Base-by-base conservation (phyloP, 805 yeast species). In the Pichia cabralensis region DNA sequence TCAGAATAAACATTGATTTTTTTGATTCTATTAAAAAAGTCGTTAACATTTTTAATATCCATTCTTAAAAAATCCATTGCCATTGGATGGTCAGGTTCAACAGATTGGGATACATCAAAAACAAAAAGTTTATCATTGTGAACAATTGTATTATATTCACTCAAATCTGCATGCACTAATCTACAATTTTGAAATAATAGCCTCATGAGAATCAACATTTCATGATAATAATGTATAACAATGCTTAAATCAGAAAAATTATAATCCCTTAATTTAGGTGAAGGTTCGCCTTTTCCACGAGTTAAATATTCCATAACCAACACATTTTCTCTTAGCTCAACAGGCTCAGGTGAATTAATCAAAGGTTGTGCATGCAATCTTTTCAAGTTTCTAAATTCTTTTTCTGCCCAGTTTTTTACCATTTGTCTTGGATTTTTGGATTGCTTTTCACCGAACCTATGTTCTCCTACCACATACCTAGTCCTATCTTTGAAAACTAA, bases 321-420 rank as follows among this genome's bases (percentile, higher is more conserved):
- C 3, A 92, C 96, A 58, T 92, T 96, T 21, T 86, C 74, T 48
- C 84, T 78, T 37, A 92, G 67, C 45, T 84, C 95, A 11, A 85
- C 58, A 1, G 99, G 98, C 52, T 83, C 81, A 0, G 99, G 98
- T 26, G 85, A 80, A n/a, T 94, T 92, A 23, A 92, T 80, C 4
- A 36, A 20, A 0, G 94, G 95, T 37, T 76, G 69, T 30, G 69
- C 53, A 54, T 80, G 63, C 15, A 92, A 65, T 51, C 99, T 70
- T 55, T 84, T 89, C 56, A 92, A 66, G 53, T 92, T 92, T 36
- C 99, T 63, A 46, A 88, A 89, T 60, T 92, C 99, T 53, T 92
- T 92, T 55, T 92, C 98, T 0, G 98, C 97, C 99, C 99, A 92
- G 17, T 88, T 71, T 56, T 84, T 85, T 42, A 92, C 95, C 96